These are phyloP conservation scores for Aureobasidium sp. DNA, from an alignment of 2,329 filamentous ascomycete genomes.

Conservation along the genomic window DNA sequence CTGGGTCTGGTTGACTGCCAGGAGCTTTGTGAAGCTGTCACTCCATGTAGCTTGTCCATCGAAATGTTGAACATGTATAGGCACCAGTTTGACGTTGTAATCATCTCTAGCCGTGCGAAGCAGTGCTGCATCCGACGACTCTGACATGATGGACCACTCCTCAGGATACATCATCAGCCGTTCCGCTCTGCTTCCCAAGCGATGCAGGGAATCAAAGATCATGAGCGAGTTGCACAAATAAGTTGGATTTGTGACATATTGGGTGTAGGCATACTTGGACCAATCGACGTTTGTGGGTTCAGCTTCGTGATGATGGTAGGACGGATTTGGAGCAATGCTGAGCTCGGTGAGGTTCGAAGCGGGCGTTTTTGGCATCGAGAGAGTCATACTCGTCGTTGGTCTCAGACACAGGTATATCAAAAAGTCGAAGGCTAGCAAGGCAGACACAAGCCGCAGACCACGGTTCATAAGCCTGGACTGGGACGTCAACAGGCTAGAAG, in stretches of 20 bases:
- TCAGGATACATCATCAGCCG: conserved; percentile 40
- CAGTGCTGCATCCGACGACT: conserved; percentile 16
- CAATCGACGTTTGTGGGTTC: conserved; percentile 19
- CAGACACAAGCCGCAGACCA: not conserved
- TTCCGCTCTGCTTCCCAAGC: conserved; percentile 39
- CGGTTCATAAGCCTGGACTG: not conserved
- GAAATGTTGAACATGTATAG: conserved; percentile 34
- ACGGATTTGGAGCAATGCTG: not conserved
- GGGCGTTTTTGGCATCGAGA: not conserved
- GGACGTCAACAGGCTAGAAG: not conserved
- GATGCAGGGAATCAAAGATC: conserved; percentile 38
- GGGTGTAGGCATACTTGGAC: conserved; percentile 36
- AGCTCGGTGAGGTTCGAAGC: too few species aligned
- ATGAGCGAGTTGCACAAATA: conserved; percentile 41
- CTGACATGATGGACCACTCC: conserved; percentile 27
- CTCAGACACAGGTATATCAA: not conserved
- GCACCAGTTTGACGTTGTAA: conserved; percentile 46
- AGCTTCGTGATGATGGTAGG: not conserved
- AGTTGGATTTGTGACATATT: conserved; percentile 38
- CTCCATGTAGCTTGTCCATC: conserved; percentile 46
- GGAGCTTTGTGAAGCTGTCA: conserved; percentile 59
- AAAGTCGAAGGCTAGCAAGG: not conserved
- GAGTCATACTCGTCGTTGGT: not conserved
- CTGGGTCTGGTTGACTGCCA: conserved; percentile 60
- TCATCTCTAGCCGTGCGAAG: conserved; percentile 36